phyloP scores from a whole-genome alignment of 306 rosid genomes.

The Vigna angularis region DNA sequence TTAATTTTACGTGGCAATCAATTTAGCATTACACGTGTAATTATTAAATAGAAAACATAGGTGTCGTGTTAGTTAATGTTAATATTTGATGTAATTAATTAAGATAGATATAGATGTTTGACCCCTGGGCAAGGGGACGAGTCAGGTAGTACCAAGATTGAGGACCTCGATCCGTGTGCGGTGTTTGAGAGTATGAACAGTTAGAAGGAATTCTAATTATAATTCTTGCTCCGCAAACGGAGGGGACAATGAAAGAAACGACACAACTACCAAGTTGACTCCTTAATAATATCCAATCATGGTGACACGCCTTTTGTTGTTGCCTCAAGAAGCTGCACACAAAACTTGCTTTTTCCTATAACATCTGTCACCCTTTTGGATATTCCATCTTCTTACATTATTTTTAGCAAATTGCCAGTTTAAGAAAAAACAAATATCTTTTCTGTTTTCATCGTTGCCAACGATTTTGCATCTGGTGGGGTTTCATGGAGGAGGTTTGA shows the following conservation, averaged over 20 bases:
- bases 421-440: slow-evolving; percentile 2
- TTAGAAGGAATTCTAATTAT: background rate
- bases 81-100: background rate
- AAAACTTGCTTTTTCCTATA: slow-evolving; percentile 37
- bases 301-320: slow-evolving; percentile 56
- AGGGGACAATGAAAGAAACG: slow-evolving; percentile 51
- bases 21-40: background rate
- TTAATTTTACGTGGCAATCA: background rate
- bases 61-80: background rate
- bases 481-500: slow-evolving; percentile 45
- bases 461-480: slow-evolving; percentile 19
- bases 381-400: slow-evolving; percentile 16
- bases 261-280: slow-evolving; percentile 68
- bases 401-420: slow-evolving; percentile 48
- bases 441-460: slow-evolving; percentile 35
- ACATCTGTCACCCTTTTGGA: slow-evolving; percentile 33
- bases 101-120: background rate
- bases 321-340: slow-evolving; percentile 43
- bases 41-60: background rate
- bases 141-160: background rate
- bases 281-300: slow-evolving; percentile 68
- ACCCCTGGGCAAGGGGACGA: slow-evolving; percentile 8
- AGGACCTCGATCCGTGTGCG: slow-evolving; percentile 30
- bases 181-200: background rate
- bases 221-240: slow-evolving; percentile 34